Evolutionary conservation across 192 early-diverging fungal genomes (phyloP).

Genomic region (Coemansia sp.): DNA sequence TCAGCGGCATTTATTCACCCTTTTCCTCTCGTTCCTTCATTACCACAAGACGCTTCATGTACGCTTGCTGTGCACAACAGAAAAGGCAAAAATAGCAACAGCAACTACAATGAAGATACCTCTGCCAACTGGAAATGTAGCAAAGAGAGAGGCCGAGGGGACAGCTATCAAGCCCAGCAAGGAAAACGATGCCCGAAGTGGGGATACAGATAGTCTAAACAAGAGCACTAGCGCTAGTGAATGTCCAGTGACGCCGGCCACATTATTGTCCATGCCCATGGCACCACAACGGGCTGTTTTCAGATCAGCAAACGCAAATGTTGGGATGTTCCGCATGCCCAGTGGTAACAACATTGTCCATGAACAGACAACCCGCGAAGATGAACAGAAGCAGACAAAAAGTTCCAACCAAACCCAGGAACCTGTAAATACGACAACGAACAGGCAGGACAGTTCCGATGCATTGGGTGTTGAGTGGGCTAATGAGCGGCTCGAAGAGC

Average conservation of each 20-base stretch:
- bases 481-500: slow-evolving; percentile 39
- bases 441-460: background rate
- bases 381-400: background rate
- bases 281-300: slow-evolving; percentile 24
- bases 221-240: slow-evolving; percentile 3
- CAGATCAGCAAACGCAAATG: slow-evolving; percentile 5
- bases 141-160: background rate
- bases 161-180: slow-evolving; percentile 1
- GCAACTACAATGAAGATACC: slow-evolving; percentile 1
- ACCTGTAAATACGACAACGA: background rate
- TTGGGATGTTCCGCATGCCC: slow-evolving; percentile 17
- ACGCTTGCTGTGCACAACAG: background rate
- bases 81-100: background rate
- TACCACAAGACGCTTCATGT: too few species aligned
- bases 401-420: background rate
- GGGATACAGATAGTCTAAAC: background rate
- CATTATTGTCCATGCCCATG: background rate
- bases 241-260: background rate
- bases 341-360: background rate
- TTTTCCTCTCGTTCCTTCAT: too few species aligned
- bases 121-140: background rate
- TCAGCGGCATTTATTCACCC: background rate
- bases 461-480: slow-evolving; percentile 27
- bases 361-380: background rate
- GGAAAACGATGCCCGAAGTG: background rate